Evolutionary conservation across 805 yeast genomes (phyloP), one percentile per base, ranked within the genome.

Genomic region (Komagataella mondaviorum): DNA sequence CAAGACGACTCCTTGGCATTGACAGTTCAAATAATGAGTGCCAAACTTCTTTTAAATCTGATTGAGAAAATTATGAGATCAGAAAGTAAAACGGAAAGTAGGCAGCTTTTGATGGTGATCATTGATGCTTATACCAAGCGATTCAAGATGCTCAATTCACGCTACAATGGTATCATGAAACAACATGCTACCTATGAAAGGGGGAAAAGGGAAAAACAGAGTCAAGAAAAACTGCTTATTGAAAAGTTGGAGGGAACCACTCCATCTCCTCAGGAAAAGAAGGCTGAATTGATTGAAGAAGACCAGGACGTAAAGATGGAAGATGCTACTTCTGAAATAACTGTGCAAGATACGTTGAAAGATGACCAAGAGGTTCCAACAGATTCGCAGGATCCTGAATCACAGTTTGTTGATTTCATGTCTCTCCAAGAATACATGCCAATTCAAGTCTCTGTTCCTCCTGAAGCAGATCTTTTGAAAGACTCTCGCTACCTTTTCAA

Each of bases 11-110:
- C 90, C 0, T 68, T 93, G 55, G 93, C 95, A 1, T 75, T 88
- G 54, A 86, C 95, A 6, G 96, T 90, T 44, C 98, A 95, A 64
- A 86, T 90, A 7, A 89, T 93, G 97, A 86, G 96, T 67, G 96
- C 97, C 2, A 91, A 90, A 66, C 71, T 93, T 36, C 67, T 93
- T 36, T 67, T 91, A 55, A 95, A 93, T 64, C 71, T 95, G 59
- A 91, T 93, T 18, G 99, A 95, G 57, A 72, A 95, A 47, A 85
- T 93, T 45, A 75, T 85, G 77, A 85, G 85, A 59, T 66, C 90
- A 58, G 90, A 86, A 45, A 85, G 85, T 51, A 86, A 86, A 57
- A 76, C 79, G 23, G 96, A 93, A 55, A 85, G 88, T 2, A 73
- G 93, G 51, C 95, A 88, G 63, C 70, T 95, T 51, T 78, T 89